These are phyloP conservation scores for Naganishia randhawae DNA, from an alignment of 768 basidiomycete species.

Conservation along the genomic window DNA sequence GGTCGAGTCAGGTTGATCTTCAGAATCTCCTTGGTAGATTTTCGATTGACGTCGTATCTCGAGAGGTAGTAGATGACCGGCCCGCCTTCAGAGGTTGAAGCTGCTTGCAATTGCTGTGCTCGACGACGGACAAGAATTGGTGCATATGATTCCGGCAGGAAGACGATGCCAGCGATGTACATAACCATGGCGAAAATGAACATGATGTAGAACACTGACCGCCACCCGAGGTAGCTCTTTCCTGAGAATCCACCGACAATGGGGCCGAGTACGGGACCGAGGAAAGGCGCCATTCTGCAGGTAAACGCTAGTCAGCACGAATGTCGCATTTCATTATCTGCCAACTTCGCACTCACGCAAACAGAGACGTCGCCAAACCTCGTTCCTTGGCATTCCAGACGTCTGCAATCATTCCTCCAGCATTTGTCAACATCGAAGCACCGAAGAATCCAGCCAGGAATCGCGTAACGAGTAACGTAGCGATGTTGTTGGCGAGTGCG, in stretches of 20 bases:
- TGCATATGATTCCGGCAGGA: constrained; percentile 51
- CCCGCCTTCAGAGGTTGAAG: constrained; percentile 24
- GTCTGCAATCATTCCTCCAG: constrained; percentile 38
- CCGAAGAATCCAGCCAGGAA: constrained; percentile 44
- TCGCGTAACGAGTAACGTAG: constrained; percentile 44
- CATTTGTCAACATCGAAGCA: constrained; percentile 41
- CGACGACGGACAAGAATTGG: constrained; percentile 47
- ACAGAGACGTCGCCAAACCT: constrained; percentile 46
- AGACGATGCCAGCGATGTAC: constrained; percentile 35
- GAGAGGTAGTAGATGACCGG: constrained; percentile 21
- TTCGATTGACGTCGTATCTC: constrained; percentile 22
- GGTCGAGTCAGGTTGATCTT: constrained; percentile 51
- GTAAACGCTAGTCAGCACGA: neutral
- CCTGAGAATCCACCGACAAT: constrained; percentile 31
- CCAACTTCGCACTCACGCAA: constrained; percentile 33
- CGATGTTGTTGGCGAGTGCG: constrained; percentile 42
- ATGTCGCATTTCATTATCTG: no score
- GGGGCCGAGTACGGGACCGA: constrained; percentile 25
- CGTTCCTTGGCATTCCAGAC: constrained; percentile 45
- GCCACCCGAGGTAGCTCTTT: constrained; percentile 24
- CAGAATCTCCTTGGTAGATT: constrained; percentile 21
- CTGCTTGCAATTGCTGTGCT: constrained; percentile 36
- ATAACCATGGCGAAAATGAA: constrained; percentile 28
- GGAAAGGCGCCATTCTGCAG: constrained; percentile 35
- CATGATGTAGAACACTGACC: constrained; percentile 16